Percentiles rank a stretch among this genome's conserved stretches.
Conservation (phyloP, 495 filamentous ascomycete genomes). For the Cercophora sp. region DNA sequence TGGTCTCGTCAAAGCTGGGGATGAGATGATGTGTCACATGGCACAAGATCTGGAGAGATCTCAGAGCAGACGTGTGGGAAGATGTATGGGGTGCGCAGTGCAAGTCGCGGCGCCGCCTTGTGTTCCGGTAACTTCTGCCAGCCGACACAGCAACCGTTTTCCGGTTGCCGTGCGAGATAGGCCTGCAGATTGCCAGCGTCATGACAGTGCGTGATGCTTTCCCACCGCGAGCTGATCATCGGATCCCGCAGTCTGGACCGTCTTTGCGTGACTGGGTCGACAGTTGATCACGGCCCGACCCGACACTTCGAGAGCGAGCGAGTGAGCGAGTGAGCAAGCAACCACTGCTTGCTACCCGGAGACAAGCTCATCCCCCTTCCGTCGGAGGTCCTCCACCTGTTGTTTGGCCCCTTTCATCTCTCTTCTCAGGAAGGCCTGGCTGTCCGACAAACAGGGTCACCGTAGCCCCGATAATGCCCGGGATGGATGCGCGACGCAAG, state of each 20-base stretch:
- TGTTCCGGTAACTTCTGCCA: slow-evolving; percentile 19
- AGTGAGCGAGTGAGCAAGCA: too few species aligned
- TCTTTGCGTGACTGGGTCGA: slow-evolving; percentile 3
- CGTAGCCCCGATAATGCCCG: slow-evolving; percentile 1
- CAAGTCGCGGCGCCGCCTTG: slow-evolving; percentile 25
- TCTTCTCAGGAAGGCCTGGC: not conserved
- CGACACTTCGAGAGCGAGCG: slow-evolving; percentile 12
- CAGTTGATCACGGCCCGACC: slow-evolving; percentile 23
- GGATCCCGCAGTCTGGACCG: slow-evolving; percentile 5
- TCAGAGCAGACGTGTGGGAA: slow-evolving; percentile 24
- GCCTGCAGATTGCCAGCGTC: slow-evolving; percentile 21
- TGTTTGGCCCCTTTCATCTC: not conserved
- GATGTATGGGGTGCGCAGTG: slow-evolving; percentile 23
- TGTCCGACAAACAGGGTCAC: slow-evolving; percentile 8
- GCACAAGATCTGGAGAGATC: slow-evolving; percentile 37
- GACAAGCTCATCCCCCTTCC: too few species aligned
- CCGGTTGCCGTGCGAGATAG: slow-evolving; percentile 15
- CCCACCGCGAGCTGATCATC: not conserved
- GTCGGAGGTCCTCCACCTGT: not conserved
- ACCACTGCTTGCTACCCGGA: too few species aligned
- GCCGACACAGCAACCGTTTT: slow-evolving; percentile 19
- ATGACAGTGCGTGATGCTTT: slow-evolving; percentile 14
- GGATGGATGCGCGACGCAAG: not conserved
- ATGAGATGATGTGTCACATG: slow-evolving; percentile 36
- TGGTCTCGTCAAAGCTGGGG: slow-evolving; percentile 23